Base-by-base conservation (phyloP, 192 early-diverging fungal species). In the Lobosporangium transversale region DNA sequence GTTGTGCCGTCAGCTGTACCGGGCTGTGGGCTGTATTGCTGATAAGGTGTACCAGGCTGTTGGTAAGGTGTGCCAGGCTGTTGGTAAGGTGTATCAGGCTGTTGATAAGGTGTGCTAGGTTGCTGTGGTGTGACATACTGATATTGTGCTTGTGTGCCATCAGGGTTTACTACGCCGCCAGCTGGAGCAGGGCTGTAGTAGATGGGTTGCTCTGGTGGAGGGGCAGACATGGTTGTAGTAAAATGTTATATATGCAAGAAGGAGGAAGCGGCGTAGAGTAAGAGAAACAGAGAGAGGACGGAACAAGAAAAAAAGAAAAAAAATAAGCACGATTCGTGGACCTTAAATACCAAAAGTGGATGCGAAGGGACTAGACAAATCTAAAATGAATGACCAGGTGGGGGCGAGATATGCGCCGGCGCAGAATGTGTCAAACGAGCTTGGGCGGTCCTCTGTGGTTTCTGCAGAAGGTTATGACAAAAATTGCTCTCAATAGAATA, bases 181-280 rank as follows among this genome's bases (percentile, higher is more conserved):
- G 36, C 61, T 4, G 53, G 69, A 2, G 62, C 43, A 21, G 58
- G 56, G 15, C 56, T 33, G 62, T 74, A 65, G 50, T 70, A 70
- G 18, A 36, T 33, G 52, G 67, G 67, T 14, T 70, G 67, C 31
- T 70, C 58, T 59, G 48, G 26, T 53, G 58, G 58, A 45, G 54
- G 54, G 45, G 26, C 30, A 20, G 66, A 60, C 57, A 69, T 59
- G 52, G 24, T 54, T 4, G 11, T 11, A 51, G 24, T 57, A 45
- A 7, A 29, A 40, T 42, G 29, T 45, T 23, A 11, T 37, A 2
- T 32, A 21, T 49, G 20, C 23, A n/a, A 14, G 53, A 44, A 56
- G 26, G 21, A 3, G 36, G 33, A 49, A 24, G n/a, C n/a, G n/a
- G n/a, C n/a, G n/a, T n/a, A n/a, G n/a, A n/a, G n/a, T n/a, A n/a